phyloP scores from a whole-genome alignment of 768 basidiomycete species.

The Saitozyma sp. region DNA sequence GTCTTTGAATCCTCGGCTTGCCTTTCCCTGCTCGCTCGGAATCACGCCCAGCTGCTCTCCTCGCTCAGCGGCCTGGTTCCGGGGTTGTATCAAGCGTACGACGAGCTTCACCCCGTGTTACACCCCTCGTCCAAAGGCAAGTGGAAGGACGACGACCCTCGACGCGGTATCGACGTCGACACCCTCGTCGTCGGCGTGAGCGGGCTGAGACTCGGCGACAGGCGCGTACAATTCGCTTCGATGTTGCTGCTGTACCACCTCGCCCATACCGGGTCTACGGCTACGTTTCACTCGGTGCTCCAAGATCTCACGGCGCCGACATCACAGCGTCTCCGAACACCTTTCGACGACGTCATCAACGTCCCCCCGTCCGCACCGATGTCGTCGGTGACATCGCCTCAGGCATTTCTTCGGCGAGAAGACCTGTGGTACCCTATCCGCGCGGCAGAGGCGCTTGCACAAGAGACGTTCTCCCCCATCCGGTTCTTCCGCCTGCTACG shows the following conservation, averaged over 20 bases:
- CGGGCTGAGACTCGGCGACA: conserved; percentile 8
- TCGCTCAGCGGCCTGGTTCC: conserved; percentile 45
- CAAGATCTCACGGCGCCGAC: conserved; percentile 13
- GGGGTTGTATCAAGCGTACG: conserved; percentile 27
- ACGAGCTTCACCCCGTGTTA: not conserved
- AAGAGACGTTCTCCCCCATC: conserved; percentile 29
- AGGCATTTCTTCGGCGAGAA: conserved; percentile 4
- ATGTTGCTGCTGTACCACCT: conserved; percentile 37
- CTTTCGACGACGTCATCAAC: conserved; percentile 13
- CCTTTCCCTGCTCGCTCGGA: conserved; percentile 33
- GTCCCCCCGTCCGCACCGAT: not conserved
- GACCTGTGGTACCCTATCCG: conserved; percentile 5
- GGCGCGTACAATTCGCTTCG: conserved; percentile 19
- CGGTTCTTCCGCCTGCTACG: conserved; percentile 20
- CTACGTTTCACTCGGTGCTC: conserved; percentile 15
- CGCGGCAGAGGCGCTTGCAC: conserved; percentile 10
- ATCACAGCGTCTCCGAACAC: conserved; percentile 1
- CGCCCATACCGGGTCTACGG: conserved; percentile 9
- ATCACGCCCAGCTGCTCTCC: conserved; percentile 40
- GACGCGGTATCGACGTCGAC: not conserved
- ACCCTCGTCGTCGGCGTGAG: not conserved
- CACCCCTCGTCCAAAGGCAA: not conserved
- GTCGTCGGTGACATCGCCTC: not conserved
- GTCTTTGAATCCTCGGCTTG: conserved; percentile 47
- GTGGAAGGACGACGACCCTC: not conserved